Percentiles rank a stretch among this genome's conserved stretches.
phyloP scores from a whole-genome alignment of 2,329 filamentous ascomycete species.

The Lachnellula hyalina region DNA sequence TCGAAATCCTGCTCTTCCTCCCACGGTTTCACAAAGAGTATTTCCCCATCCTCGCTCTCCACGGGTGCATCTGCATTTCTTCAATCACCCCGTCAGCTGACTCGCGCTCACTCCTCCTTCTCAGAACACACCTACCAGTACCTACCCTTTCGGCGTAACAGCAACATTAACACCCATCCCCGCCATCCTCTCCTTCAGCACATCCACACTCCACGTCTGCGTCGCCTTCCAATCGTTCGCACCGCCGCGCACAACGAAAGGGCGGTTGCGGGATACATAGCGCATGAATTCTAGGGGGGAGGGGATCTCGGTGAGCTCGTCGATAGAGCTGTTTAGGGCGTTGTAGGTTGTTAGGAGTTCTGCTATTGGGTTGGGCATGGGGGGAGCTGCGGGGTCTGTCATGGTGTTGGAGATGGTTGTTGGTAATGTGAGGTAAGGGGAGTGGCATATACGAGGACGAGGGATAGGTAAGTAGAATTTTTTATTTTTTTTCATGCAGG shows the following conservation, averaged over 20 bases:
- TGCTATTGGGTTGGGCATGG: slow-evolving; percentile 37
- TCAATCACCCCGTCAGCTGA: background rate
- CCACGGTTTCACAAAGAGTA: slow-evolving; percentile 66
- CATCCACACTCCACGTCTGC: slow-evolving; percentile 55
- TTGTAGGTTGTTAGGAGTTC: slow-evolving; percentile 65
- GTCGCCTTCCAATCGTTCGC: slow-evolving; percentile 59
- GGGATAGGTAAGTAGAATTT: background rate
- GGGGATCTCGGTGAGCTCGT: slow-evolving; percentile 59
- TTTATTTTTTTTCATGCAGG: background rate
- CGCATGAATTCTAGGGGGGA: slow-evolving; percentile 76
- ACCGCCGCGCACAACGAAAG: slow-evolving; percentile 64
- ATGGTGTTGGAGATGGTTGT: background rate
- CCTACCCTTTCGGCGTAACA: slow-evolving; percentile 54
- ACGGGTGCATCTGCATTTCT: slow-evolving; percentile 51
- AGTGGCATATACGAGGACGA: background rate
- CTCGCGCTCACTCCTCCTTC: background rate
- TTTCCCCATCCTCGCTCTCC: slow-evolving; percentile 27
- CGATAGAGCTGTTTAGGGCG: slow-evolving; percentile 62
- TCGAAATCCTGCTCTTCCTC: slow-evolving; percentile 60
- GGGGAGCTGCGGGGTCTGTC: slow-evolving; percentile 2
- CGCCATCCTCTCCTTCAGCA: slow-evolving; percentile 50
- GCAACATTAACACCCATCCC: slow-evolving; percentile 65
- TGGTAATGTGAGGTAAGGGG: background rate
- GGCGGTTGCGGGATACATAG: slow-evolving; percentile 66
- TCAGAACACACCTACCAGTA: background rate